Evolutionary conservation across 148 eudicot species (phyloP), one percentile per base, ranked within the genome.

Genomic region (Arbutus unedo): DNA sequence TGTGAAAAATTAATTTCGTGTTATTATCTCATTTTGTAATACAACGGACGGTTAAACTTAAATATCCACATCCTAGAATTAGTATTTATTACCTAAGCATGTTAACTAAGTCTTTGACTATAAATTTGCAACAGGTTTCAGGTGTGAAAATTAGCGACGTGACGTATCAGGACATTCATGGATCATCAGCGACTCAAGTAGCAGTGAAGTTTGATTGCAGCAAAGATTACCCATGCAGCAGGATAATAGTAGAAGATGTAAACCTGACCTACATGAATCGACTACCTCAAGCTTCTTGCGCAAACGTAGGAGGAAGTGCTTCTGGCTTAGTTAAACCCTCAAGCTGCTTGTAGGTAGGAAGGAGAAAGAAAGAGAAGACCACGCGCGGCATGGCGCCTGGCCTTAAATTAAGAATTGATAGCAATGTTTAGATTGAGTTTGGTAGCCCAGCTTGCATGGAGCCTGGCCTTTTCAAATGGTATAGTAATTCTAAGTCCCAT

Each of bases 191-290:
- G 4, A 68, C 88, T 15, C 10, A 78, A 53, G 84, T 85, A 3
- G 88, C 88, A 0, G 60, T 92, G 60, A 85, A 51, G 51, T 84
- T 92, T 15, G 86, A 90, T 48, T 91, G 93, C 43, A 92, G 92
- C 50, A 66, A 87, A 6, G 70, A 31, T 45, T 41, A 80, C 23
- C 92, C 92, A 7, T 92, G 95, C 84, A 47, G 44, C 13, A 89
- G 87, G 49, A 31, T 90, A 41, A 86, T n/a, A 67, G 45, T 92
- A 73, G 71, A 89, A 25, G 90, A 88, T 14, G 83, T 92, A 8
- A 45, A 80, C 3, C 90, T 92, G 19, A 85, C 86, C 11, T 83
- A 85, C 77, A 8, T 31, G 21, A 10, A 73, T 23, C 18, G 82
- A 9, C 77, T 56, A 3, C 82, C 91, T 3, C 45, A 41, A 70